phyloP scores from a whole-genome alignment of 2,329 filamentous ascomycete species.

The Neofusicoccum parvum region DNA sequence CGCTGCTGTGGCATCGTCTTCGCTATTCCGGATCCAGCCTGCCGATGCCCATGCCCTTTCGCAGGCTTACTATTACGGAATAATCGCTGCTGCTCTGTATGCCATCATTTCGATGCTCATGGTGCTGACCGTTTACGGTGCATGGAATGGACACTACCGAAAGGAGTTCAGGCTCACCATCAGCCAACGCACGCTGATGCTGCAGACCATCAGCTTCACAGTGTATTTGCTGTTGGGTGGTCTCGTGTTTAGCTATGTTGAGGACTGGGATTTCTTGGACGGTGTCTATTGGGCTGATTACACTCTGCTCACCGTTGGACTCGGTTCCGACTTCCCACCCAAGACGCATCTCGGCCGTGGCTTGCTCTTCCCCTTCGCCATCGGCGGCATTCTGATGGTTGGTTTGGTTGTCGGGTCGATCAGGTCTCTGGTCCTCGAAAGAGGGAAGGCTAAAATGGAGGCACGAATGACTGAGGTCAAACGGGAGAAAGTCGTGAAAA shows the following conservation, averaged over 20 bases:
- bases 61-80: slow-evolving; percentile 62
- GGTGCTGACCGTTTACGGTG: slow-evolving; percentile 59
- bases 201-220: slow-evolving; percentile 55
- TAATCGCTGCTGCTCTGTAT: slow-evolving; percentile 60
- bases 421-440: slow-evolving; percentile 52
- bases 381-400: slow-evolving; percentile 57
- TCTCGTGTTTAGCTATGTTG: slow-evolving; percentile 50
- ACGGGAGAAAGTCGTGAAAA: slow-evolving; percentile 45
- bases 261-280: slow-evolving; percentile 57
- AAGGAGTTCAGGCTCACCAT: slow-evolving; percentile 59
- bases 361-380: slow-evolving; percentile 57
- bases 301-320: slow-evolving; percentile 58
- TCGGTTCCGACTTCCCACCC: slow-evolving; percentile 55
- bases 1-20: slow-evolving; percentile 50
- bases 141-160: slow-evolving; percentile 56
- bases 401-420: slow-evolving; percentile 60
- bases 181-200: slow-evolving; percentile 59
- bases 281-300: slow-evolving; percentile 60
- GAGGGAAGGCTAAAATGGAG: slow-evolving; percentile 54
- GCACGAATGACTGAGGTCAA: slow-evolving; percentile 54
- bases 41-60: slow-evolving; percentile 51
- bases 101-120: slow-evolving; percentile 58
- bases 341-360: slow-evolving; percentile 52
- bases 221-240: slow-evolving; percentile 52
- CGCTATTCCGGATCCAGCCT: slow-evolving; percentile 47